Evolutionary conservation across 257 asterid species (phyloP), one percentile per base, ranked within the genome.

Genomic region (Rubia yunnanensis): DNA sequence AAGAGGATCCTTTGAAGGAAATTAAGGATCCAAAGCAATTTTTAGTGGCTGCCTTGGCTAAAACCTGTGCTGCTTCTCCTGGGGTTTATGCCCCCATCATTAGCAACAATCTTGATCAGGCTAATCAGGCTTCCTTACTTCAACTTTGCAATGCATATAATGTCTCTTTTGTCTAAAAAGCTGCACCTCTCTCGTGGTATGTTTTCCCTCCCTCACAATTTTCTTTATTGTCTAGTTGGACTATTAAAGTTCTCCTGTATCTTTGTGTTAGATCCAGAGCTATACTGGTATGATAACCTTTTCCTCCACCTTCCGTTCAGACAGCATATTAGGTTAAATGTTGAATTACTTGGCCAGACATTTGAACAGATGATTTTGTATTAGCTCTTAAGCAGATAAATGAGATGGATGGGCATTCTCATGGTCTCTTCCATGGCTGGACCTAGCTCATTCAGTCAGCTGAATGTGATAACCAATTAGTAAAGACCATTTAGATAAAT

Each of bases 21-120:
- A 85, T 94, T 72, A 81, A 77, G 48, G 97, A 94, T 72, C 94
- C 97, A 67, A 89, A 85, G 75, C 96, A 84, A 69, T 94, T 74
- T 73, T 72, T 94, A 77, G 99, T 85, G 65, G 81, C 73, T 41
- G 81, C 96, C 32, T 59, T 94, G 74, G 84, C 89, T 26, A 86
- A 81, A 73, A 80, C 83, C 58, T 82, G 88, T 72, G 85, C 89
- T 74, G 78, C 60, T 36, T 61, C 86, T 48, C 97, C 99, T 73
- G 95, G 97, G 60, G 73, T 74, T 7, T 82, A 69, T 70, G 79
- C 95, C 3, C 82, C 64, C 35, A 65, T 85, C 74, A 94, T 90
- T 49, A 76, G 65, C 35, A 91, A 78, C 67, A 72, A 74, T 73
- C 86, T 94, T 62, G 96, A 86, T 68, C 83, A 77, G 55, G 83